Base-by-base conservation (phyloP, 2,329 filamentous ascomycete genomes). In the Neofusicoccum parvum region DNA sequence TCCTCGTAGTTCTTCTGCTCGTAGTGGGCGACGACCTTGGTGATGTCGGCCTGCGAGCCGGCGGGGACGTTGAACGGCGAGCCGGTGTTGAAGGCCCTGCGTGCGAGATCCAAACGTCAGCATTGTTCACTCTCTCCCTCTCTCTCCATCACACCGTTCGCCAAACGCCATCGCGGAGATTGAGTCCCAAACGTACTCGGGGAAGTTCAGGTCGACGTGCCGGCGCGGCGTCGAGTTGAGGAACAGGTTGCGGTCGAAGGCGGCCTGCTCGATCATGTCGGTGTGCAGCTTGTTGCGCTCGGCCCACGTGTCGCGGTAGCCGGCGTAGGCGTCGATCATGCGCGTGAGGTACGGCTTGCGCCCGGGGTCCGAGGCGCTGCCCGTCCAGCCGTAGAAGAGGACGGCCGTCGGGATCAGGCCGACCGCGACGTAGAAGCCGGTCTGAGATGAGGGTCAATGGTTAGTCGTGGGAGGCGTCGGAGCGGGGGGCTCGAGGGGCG, bases 11-110 rank as follows among this genome's bases (percentile, higher is more conserved):
- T 83, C 72, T 85, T 73, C 72, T 83, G 83, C 75, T 87, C 80
- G 74, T 89, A 90, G 78, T 90, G 87, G 36, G 83, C 85, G 66
- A 88, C 85, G 64, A 90, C 80, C 62, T 82, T 75, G 72, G 85
- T 84, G 70, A 91, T 79, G 72, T 88, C 84, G 56, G 83, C 84
- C 64, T 82, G 77, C 68, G 85, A 85, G 60, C 88, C 88, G 49
- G 88, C 86, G 37, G 83, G 79, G 64, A 90, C 84, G 72, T 91
- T 91, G 77, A 82, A 88, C 15, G 87, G 87, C 1, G 86, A 86
- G 62, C 86, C 85, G 23, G 79, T 77, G 73, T 90, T 90, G 78
- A 90, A 85, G 69, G 85, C 79, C 70, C 88, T 90, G 43, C 37
- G 11, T 39, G 11, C 37, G 3, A 3, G 23, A 23, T 23, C 23